Conservation (phyloP, 2,329 filamentous ascomycete species). For the Aspergillus novoparasiticus region DNA sequence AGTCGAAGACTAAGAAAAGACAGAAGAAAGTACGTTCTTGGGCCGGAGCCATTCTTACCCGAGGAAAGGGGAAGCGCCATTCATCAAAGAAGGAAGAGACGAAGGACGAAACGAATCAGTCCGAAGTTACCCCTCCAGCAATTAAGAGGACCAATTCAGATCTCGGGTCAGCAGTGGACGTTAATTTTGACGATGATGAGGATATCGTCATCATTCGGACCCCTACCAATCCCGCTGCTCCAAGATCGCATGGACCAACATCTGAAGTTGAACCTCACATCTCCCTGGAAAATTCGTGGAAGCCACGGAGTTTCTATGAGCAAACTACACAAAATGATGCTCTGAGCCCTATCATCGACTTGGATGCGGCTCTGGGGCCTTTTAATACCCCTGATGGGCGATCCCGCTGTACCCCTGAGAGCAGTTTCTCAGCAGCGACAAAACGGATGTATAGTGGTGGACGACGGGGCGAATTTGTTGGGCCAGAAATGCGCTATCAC, state of each 20-base stretch:
- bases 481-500: slow-evolving; percentile 53
- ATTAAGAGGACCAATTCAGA: slow-evolving; percentile 45
- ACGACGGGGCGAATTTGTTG: slow-evolving; percentile 48
- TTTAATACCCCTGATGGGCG: slow-evolving; percentile 71
- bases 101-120: slow-evolving; percentile 39
- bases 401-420: slow-evolving; percentile 32
- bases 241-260: slow-evolving; percentile 25
- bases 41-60: slow-evolving; percentile 55
- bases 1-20: slow-evolving; percentile 50
- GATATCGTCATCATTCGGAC: slow-evolving; percentile 50
- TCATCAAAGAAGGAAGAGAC: slow-evolving; percentile 46
- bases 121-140: slow-evolving; percentile 48
- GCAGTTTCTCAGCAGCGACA: slow-evolving; percentile 43
- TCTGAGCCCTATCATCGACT: slow-evolving; percentile 81
- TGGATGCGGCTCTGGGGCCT: slow-evolving; percentile 89
- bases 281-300: slow-evolving; percentile 43
- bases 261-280: slow-evolving; percentile 20
- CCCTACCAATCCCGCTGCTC: slow-evolving; percentile 40
- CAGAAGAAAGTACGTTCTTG: slow-evolving; percentile 74
- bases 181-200: slow-evolving; percentile 52
- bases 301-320: slow-evolving; percentile 48
- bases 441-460: slow-evolving; percentile 54
- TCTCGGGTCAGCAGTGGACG: slow-evolving; percentile 45
- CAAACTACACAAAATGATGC: slow-evolving; percentile 61
- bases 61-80: slow-evolving; percentile 50